phyloP scores from a whole-genome alignment of 768 basidiomycete genomes.

The Boletus rubroflammeus region DNA sequence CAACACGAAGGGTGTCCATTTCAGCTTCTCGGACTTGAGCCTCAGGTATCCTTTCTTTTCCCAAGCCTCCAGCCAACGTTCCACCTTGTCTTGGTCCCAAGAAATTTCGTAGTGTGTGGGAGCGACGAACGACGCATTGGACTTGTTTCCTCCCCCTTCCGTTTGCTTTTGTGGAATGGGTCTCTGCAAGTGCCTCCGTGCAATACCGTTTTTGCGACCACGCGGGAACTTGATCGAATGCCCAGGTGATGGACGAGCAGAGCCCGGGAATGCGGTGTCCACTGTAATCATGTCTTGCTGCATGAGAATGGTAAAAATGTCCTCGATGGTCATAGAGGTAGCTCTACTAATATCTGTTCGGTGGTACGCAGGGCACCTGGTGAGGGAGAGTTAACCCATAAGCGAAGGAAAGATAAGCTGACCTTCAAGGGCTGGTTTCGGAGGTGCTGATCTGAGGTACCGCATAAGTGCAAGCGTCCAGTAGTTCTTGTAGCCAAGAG shows the following conservation, averaged over 20 bases:
- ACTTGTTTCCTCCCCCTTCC: slow-evolving; percentile 32
- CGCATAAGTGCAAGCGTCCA: slow-evolving; percentile 89
- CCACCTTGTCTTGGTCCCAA: slow-evolving; percentile 68
- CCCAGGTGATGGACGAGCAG: slow-evolving; percentile 65
- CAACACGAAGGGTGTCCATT: slow-evolving; percentile 92
- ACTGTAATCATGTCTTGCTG: slow-evolving; percentile 73
- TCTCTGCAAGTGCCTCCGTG: slow-evolving; percentile 61
- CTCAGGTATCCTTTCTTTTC: slow-evolving; percentile 74
- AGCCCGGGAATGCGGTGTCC: slow-evolving; percentile 44
- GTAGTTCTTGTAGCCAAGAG: slow-evolving; percentile 91
- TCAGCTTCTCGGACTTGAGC: slow-evolving; percentile 78
- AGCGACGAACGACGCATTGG: slow-evolving; percentile 55
- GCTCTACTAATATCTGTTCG: slow-evolving; percentile 71
- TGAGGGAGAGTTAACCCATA: slow-evolving; percentile 13
- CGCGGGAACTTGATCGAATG: slow-evolving; percentile 74
- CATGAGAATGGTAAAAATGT: slow-evolving; percentile 70
- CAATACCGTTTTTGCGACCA: slow-evolving; percentile 61
- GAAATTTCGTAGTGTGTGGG: slow-evolving; percentile 70
- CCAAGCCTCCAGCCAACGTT: slow-evolving; percentile 63
- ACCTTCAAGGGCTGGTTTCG: slow-evolving; percentile 74
- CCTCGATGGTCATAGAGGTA: slow-evolving; percentile 90
- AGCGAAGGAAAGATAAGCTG: slow-evolving; percentile 20
- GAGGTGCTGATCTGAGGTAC: slow-evolving; percentile 61
- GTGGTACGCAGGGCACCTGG: slow-evolving; percentile 19
- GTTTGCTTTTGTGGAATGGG: slow-evolving; percentile 43